These are phyloP conservation scores for Colletotrichum sp. DNA, from an alignment of 2,329 filamentous ascomycete genomes.

Conservation along the genomic window DNA sequence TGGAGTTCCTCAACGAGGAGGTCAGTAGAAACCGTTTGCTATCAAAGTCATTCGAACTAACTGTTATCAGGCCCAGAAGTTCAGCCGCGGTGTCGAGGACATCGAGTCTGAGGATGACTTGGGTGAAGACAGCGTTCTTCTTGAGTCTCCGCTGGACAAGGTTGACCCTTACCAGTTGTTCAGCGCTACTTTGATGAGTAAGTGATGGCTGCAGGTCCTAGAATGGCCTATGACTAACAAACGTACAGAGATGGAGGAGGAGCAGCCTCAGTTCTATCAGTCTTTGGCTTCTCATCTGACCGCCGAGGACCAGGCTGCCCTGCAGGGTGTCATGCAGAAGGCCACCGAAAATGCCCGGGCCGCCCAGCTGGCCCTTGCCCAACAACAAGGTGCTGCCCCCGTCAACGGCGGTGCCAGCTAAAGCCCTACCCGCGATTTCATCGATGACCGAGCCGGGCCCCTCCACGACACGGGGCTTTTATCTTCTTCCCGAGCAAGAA, in stretches of 20 bases:
- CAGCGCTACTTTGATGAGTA: conserved; percentile 82
- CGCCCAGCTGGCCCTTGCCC: conserved; percentile 29
- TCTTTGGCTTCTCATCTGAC: conserved; percentile 80
- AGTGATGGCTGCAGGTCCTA: conserved; percentile 40
- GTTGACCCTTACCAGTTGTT: conserved; percentile 94
- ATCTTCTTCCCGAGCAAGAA: not conserved
- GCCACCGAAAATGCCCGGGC: conserved; percentile 48
- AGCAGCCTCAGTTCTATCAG: conserved; percentile 88
- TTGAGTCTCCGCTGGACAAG: conserved; percentile 94
- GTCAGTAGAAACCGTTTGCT: conserved; percentile 45
- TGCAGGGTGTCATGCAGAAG: conserved; percentile 79
- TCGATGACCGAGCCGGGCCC: conserved; percentile 23
- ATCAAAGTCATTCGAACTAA: conserved; percentile 22
- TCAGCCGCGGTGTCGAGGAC: conserved; percentile 68
- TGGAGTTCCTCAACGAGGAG: conserved; percentile 95
- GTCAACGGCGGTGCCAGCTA: conserved; percentile 25
- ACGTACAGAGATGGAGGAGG: conserved; percentile 78
- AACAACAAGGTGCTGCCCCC: conserved; percentile 26
- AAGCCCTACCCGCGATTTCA: conserved; percentile 17
- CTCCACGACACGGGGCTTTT: conserved; percentile 5
- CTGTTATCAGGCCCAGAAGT: conserved; percentile 76
- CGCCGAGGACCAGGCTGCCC: conserved; percentile 79
- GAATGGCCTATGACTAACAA: conserved; percentile 20
- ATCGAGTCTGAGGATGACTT: conserved; percentile 85
- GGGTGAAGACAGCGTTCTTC: conserved; percentile 87